Percentiles rank a stretch among this genome's conserved stretches.
phyloP scores from a whole-genome alignment of 352 stramenopile species.

The Thalassiosira livingstoniorum region DNA sequence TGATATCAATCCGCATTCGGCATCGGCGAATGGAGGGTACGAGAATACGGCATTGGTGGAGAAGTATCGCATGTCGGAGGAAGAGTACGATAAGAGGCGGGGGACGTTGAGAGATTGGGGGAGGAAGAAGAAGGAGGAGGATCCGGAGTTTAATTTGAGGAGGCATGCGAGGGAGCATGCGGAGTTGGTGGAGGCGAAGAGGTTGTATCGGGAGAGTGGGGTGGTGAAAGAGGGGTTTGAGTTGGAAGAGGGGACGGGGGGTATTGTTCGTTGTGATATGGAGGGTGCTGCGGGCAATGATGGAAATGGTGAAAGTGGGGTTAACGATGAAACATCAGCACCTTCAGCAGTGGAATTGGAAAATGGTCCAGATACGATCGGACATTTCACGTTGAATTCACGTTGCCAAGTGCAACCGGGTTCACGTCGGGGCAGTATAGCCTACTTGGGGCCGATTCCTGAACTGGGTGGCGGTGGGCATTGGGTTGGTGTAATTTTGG shows the following conservation, averaged over 20 bases:
- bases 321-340: not conserved
- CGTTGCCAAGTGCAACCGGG: slow-evolving; percentile 98
- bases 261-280: slow-evolving; percentile 46
- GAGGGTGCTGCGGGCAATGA: slow-evolving; percentile 23
- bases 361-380: slow-evolving; percentile 35
- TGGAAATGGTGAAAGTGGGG: not conserved
- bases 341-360: slow-evolving; percentile 12
- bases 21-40: slow-evolving; percentile 92
- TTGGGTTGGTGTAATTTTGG: slow-evolving; percentile 96
- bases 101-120: slow-evolving; percentile 98
- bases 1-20: slow-evolving; percentile 96
- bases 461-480: slow-evolving; percentile 85
- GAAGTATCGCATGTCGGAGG: slow-evolving; percentile 98
- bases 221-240: slow-evolving; percentile 71
- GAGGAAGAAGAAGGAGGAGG: slow-evolving; percentile 93
- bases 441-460: slow-evolving; percentile 92
- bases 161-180: slow-evolving; percentile 79
- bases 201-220: slow-evolving; percentile 66
- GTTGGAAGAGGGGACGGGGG: slow-evolving; percentile 62
- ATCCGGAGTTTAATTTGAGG: slow-evolving; percentile 93
- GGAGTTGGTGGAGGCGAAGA: slow-evolving; percentile 72
- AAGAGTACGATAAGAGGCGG: slow-evolving; percentile 98
- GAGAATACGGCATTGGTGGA: slow-evolving; percentile 96
- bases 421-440: slow-evolving; percentile 91
- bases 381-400: slow-evolving; percentile 33